These are phyloP conservation scores for Penicillium daleae DNA, from an alignment of 495 filamentous ascomycete species.

Conservation along the genomic window DNA sequence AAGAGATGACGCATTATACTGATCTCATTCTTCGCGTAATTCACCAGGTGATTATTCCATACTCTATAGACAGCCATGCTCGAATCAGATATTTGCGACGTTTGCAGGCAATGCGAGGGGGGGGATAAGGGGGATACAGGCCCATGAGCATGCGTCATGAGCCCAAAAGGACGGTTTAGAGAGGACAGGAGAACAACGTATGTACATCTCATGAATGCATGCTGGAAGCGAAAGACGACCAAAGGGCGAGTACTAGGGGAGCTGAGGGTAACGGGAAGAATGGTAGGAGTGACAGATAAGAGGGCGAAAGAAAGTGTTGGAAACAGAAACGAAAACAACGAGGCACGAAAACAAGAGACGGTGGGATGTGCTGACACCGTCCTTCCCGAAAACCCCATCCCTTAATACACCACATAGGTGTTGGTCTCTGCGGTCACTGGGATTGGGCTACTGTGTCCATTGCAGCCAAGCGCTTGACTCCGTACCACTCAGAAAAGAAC, in stretches of 20 bases:
- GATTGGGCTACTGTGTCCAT: conserved; percentile 18
- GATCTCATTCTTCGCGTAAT: conserved; percentile 38
- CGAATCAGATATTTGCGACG: conserved; percentile 39
- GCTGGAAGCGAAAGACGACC: conserved; percentile 23
- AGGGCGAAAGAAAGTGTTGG: conserved; percentile 10
- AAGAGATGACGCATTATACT: conserved; percentile 30
- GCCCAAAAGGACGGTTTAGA: conserved; percentile 12
- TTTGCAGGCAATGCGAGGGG: conserved; percentile 30
- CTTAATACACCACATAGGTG: conserved; percentile 9
- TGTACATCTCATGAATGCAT: conserved; percentile 49
- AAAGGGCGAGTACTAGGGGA: conserved; percentile 20
- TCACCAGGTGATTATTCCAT: conserved; percentile 38
- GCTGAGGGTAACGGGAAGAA: conserved; percentile 15
- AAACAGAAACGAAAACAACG: conserved; percentile 18
- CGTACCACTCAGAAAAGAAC: neutral
- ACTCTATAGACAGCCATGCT: conserved; percentile 44
- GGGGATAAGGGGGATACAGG: conserved; percentile 9
- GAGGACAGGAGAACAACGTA: conserved; percentile 30
- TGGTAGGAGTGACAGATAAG: conserved; percentile 20
- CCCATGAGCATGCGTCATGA: conserved; percentile 22
- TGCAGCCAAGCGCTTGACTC: neutral
- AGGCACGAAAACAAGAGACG: conserved; percentile 8
- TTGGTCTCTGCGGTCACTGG: conserved; percentile 14
- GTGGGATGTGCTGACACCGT: conserved; percentile 15
- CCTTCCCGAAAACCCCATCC: conserved; percentile 15